These are phyloP conservation scores for Balakata baccata DNA, from an alignment of 345 rosid species.

Conservation along the genomic window DNA sequence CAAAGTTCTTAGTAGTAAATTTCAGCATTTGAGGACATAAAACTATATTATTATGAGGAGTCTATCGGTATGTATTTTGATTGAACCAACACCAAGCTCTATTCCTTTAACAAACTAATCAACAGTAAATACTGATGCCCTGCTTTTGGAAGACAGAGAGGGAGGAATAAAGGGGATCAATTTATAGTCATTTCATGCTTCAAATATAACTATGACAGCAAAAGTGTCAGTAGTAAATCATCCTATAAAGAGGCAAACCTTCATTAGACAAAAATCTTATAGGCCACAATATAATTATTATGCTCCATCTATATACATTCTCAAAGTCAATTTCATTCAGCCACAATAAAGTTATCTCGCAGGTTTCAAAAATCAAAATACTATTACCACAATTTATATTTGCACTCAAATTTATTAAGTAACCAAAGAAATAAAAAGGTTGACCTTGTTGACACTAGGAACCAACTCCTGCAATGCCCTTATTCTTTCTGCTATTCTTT, in stretches of 20 bases:
- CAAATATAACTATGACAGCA: neutral
- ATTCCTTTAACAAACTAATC: neutral
- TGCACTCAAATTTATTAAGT: slow-evolving; percentile 9
- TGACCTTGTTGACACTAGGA: slow-evolving; percentile 95
- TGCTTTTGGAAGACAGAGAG: neutral
- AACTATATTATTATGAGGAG: too few relatives aligned
- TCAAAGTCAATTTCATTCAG: too few relatives aligned
- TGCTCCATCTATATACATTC: neutral
- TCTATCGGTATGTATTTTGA: too few relatives aligned
- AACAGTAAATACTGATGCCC: neutral
- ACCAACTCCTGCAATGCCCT: slow-evolving; percentile 97
- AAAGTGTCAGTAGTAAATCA: neutral
- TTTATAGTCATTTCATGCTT: too few relatives aligned
- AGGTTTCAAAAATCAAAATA: neutral
- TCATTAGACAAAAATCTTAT: neutral
- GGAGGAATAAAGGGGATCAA: neutral
- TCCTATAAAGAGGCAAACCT: neutral
- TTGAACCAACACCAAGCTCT: too few relatives aligned
- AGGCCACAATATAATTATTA: neutral
- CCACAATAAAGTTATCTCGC: neutral
- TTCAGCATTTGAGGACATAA: too few relatives aligned
- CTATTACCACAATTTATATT: neutral
- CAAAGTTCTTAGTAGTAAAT: too few relatives aligned
- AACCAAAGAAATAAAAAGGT: slow-evolving; percentile 17
- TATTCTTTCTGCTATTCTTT: slow-evolving; percentile 96